Conservation (phyloP, 805 yeast species). For the Yarrowia porcina region DNA sequence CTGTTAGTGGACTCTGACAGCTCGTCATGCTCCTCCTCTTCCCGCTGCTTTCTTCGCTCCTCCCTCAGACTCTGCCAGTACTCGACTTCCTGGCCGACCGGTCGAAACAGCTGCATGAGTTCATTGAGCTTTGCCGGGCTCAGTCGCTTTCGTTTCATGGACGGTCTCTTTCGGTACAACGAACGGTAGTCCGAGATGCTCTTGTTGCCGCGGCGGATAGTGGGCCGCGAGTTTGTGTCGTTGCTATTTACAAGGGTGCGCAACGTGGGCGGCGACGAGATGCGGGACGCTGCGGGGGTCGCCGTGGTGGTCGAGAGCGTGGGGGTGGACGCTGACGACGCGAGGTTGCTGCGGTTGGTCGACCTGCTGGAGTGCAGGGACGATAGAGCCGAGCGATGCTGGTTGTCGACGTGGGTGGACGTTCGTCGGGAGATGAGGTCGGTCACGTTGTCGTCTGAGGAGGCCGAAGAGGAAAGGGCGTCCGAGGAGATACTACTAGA, state of each 20-base stretch:
- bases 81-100: slow-evolving; percentile 28
- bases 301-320: slow-evolving; percentile 13
- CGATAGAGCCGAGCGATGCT: neutral
- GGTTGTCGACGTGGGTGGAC: neutral
- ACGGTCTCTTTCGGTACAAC: neutral
- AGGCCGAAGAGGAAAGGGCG: neutral
- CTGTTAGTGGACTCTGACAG: neutral
- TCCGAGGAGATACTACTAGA: neutral
- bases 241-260: slow-evolving; percentile 22
- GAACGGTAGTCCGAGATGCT: slow-evolving; percentile 24
- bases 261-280: slow-evolving; percentile 19
- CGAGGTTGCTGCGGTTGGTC: neutral
- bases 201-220: slow-evolving; percentile 24
- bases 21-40: neutral
- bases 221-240: slow-evolving; percentile 22
- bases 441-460: neutral
- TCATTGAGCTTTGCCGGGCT: slow-evolving; percentile 33
- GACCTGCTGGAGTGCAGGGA: neutral
- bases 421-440: neutral
- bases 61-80: slow-evolving; percentile 16
- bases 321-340: neutral
- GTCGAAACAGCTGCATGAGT: slow-evolving; percentile 32
- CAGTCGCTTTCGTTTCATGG: slow-evolving; percentile 25
- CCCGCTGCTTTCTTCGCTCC: slow-evolving; percentile 1
- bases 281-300: slow-evolving; percentile 10